Evolutionary conservation across 345 rosid genomes (phyloP).

Genomic region (Euphorbia tirucalli): DNA sequence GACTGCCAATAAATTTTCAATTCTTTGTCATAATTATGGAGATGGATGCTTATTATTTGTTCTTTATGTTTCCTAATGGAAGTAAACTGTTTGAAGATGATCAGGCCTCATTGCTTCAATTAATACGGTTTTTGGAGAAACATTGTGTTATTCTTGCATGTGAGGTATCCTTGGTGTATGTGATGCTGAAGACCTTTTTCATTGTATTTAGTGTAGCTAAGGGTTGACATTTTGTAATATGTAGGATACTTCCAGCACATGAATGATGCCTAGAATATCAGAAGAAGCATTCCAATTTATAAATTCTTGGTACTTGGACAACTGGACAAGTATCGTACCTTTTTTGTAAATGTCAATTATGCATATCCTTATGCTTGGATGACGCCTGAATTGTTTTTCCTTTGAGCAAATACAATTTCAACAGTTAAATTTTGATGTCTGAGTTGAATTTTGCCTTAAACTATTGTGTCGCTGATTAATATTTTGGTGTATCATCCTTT

Average conservation of each 20-base stretch:
- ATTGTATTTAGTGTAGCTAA: neutral
- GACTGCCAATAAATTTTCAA: neutral
- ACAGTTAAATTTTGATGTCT: neutral
- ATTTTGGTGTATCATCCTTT: neutral
- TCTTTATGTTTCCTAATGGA: neutral
- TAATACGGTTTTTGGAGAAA: neutral
- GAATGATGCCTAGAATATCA: neutral
- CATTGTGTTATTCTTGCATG: neutral
- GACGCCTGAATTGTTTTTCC: neutral
- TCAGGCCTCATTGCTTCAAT: neutral
- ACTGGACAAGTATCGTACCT: too few species aligned
- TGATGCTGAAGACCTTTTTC: neutral
- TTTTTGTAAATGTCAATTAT: too few species aligned
- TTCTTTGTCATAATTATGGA: neutral
- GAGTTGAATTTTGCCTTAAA: neutral
- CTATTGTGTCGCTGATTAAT: neutral
- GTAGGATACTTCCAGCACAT: neutral
- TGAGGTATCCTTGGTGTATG: neutral
- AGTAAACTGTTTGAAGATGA: neutral
- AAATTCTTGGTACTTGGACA: neutral
- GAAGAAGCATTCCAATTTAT: neutral
- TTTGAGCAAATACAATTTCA: neutral
- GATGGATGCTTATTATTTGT: neutral
- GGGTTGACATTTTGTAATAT: neutral
- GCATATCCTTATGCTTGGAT: neutral